Evolutionary conservation across 2,329 filamentous ascomycete species (phyloP), one percentile per base, ranked within the genome.

Genomic region (Claviceps sp.): DNA sequence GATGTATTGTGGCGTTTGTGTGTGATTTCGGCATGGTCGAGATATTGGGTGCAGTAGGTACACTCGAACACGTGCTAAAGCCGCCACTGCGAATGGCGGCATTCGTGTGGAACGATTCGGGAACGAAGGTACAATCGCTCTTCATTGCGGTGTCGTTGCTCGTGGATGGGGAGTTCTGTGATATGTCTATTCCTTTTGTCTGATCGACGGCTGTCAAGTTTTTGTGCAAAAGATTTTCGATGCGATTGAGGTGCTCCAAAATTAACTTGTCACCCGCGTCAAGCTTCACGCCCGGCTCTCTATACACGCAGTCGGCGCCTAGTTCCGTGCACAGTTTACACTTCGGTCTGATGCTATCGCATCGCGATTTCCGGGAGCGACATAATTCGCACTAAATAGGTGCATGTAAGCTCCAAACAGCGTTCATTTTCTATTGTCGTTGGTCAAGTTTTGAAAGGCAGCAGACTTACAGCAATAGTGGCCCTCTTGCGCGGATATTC

Each of bases 221-320:
- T 30, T 30, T 30, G 8, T 30, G 26, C 26, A 30, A 30, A 30
- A 30, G 8, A 9, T 30, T 30, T 8, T 30, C 26, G 26, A 30
- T 30, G 26, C 26, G 26, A 30, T 77, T 81, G 38, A 93, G 73
- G 52, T 85, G 83, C 63, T 91, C 87, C 40, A 93, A 71, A 55
- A 93, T 93, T 52, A 93, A 73, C 69, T 90, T 91, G 71, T 91
- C 87, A 57, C 87, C 87, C 38, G 87, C 86, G 64, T 93, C 87
- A 9, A 93, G 78, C 69, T 93, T 93, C 72, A 91, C 87, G 2
- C 87, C 87, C 6, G 87, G 87, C 64, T 93, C 87, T 56, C 87
- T 79, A 66, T 93, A 93, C 57, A 90, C 77, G 66, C 87, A 93
- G 56, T 91, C 85, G 45, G 86, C 87, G 51, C 87, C 85, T 42